Percentiles rank a stretch among this genome's conserved stretches.
Evolutionary conservation across 1,284 basidiomycete species (phyloP).

Genomic region (Rhizoctonia solani): DNA sequence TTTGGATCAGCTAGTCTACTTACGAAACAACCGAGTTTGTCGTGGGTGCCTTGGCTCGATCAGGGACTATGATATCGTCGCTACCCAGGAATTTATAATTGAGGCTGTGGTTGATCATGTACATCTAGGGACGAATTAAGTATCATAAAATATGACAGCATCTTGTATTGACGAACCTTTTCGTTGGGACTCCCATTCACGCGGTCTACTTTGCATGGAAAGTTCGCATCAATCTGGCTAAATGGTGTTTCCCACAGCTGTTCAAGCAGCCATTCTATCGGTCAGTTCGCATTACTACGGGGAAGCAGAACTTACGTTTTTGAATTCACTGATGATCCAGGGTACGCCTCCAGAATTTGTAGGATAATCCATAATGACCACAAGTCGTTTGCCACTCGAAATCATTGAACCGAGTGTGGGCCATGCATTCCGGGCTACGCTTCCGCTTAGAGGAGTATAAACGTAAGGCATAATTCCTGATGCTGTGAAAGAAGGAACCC

Average conservation of each 20-base stretch:
- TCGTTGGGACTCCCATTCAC: conserved; percentile 29
- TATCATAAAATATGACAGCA: neutral
- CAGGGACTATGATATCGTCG: conserved; percentile 27
- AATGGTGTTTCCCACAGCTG: conserved; percentile 34
- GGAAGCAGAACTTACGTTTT: neutral
- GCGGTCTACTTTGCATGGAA: conserved; percentile 30
- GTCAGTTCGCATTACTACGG: neutral
- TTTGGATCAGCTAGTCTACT: neutral
- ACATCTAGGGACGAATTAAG: neutral
- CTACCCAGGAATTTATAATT: conserved; percentile 30
- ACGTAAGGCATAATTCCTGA: conserved; percentile 8
- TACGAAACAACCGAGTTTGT: conserved; percentile 34
- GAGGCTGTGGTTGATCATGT: conserved; percentile 33
- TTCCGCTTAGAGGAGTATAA: conserved; percentile 11
- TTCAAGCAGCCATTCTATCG: neutral
- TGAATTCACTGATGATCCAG: conserved; percentile 27
- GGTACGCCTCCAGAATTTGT: conserved; percentile 21
- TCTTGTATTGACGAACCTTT: conserved; percentile 23
- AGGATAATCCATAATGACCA: conserved; percentile 28
- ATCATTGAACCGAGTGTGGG: conserved; percentile 17
- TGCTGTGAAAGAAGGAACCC: conserved; percentile 15
- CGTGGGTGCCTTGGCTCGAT: conserved; percentile 15
- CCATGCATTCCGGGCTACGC: conserved; percentile 12
- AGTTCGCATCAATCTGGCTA: conserved; percentile 22
- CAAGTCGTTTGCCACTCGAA: conserved; percentile 16